phyloP scores from a whole-genome alignment of 2,329 filamentous ascomycete genomes.

The Paramyrothecium sp. region DNA sequence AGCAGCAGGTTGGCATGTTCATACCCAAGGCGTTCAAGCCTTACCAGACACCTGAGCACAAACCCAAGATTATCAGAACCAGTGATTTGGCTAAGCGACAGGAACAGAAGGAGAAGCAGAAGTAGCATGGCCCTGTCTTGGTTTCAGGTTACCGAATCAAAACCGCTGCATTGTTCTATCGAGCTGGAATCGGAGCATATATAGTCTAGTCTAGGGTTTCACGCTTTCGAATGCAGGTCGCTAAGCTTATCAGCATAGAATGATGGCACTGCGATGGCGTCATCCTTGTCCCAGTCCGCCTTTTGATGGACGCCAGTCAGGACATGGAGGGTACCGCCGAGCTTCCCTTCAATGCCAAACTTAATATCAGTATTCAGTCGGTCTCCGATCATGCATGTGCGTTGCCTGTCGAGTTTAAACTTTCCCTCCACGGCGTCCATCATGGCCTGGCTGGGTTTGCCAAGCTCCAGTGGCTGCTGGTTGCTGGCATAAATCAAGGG shows the following conservation, averaged over 20 bases:
- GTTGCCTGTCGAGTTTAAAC: slow-evolving; percentile 80
- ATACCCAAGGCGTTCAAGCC: slow-evolving; percentile 57
- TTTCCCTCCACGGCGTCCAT: slow-evolving; percentile 98
- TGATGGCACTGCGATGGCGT: slow-evolving; percentile 67
- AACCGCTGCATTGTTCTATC: too few relatives aligned
- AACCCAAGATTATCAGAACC: slow-evolving; percentile 47
- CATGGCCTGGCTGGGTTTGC: slow-evolving; percentile 98
- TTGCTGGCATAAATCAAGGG: slow-evolving; percentile 73
- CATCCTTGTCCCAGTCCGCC: slow-evolving; percentile 73
- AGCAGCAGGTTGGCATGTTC: slow-evolving; percentile 79
- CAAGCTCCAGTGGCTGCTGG: slow-evolving; percentile 72
- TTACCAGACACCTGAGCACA: slow-evolving; percentile 37
- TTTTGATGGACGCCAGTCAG: slow-evolving; percentile 87
- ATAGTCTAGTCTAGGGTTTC: slow-evolving; percentile 13
- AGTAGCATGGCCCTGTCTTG: slow-evolving; percentile 11
- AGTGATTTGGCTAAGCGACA: slow-evolving; percentile 48
- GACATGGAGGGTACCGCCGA: slow-evolving; percentile 89
- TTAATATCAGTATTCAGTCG: slow-evolving; percentile 92
- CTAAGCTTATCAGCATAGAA: slow-evolving; percentile 84
- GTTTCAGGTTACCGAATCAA: too few relatives aligned
- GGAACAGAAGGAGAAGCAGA: slow-evolving; percentile 38
- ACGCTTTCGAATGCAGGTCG: slow-evolving; percentile 52
- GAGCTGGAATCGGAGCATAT: not conserved
- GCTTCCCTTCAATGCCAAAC: slow-evolving; percentile 86
- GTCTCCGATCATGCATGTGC: slow-evolving; percentile 95